Base-by-base conservation (phyloP, 257 asterid genomes). In the Capsicum chinense region DNA sequence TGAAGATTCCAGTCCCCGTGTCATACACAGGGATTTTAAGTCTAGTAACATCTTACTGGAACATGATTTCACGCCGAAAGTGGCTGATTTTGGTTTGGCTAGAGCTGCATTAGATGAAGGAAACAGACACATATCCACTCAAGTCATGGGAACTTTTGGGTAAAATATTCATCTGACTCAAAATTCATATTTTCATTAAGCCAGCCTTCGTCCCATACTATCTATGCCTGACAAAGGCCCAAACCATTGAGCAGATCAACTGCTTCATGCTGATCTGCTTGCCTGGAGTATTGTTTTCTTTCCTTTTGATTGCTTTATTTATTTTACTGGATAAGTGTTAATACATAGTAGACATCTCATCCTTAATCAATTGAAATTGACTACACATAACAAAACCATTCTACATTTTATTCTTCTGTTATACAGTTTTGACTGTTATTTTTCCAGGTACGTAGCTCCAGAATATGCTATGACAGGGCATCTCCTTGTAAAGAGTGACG, bases 121-220 rank as follows among this genome's bases (percentile, higher is more conserved):
- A 14, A 90, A 91, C 89, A 88, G 85, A 80, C 99, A 94, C 92
- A 90, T 96, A 76, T 94, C 98, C 6, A 96, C 99, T 7, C 98
- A 96, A 37, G 98, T 96, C 79, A 96, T 96, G 99, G 99, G 99
- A 66, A 96, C 99, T 82, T 96, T 96, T 37, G 98, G 98, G 99
- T 95, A 94, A 64, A 78, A 47, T 58, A 78, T 66, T 47, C 48
- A 15, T 52, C 33, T 64, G 42, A 83, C 11, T 74, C 63, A 66
- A 42, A 10, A 9, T 56, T 78, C 13, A 56, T 59, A 9, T 82
- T 58, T 86, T 47, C 39, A 19, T 81, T 47, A 39, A 47, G 81
- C 47, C 63, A 52, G 26, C 62, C 47, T 26, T 52, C 26, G 1
- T 26, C 21, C 81, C 1, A 1, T 76, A 21, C 26, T 68, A 33